Percentiles rank a stretch among this genome's conserved stretches.
phyloP scores from a whole-genome alignment of 768 basidiomycete species.

The Mycena maculata region DNA sequence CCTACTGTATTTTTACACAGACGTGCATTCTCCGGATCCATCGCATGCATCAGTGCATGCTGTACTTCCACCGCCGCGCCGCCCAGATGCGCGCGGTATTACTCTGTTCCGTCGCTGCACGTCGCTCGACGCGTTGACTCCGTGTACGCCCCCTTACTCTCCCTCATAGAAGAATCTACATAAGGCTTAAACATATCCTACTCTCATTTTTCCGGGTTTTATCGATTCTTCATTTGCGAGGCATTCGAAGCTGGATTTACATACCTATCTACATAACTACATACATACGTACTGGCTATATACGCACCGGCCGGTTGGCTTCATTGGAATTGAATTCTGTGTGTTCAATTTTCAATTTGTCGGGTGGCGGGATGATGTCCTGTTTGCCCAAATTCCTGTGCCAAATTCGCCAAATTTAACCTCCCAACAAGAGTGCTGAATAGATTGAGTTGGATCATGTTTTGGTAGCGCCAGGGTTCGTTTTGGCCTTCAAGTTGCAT shows the following conservation, averaged over 20 bases:
- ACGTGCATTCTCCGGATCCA: too few relatives aligned
- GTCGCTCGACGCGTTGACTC: constrained; percentile 17
- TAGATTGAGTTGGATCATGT: too few relatives aligned
- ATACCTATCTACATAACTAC: constrained; percentile 3
- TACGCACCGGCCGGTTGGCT: too few relatives aligned
- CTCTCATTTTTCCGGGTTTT: constrained; percentile 13
- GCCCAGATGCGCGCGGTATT: constrained; percentile 4
- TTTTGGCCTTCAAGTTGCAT: too few relatives aligned
- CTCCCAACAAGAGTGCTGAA: too few relatives aligned
- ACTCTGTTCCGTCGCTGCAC: background rate
- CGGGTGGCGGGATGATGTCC: too few relatives aligned
- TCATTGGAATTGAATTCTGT: background rate
- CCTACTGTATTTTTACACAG: constrained; percentile 30
- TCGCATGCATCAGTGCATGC: background rate
- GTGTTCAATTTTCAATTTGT: background rate
- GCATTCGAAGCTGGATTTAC: constrained; percentile 21
- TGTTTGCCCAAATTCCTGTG: too few relatives aligned
- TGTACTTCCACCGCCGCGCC: constrained; percentile 12
- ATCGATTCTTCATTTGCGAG: constrained; percentile 21
- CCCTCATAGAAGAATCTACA: constrained; percentile 19
- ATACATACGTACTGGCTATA: background rate
- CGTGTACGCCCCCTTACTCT: background rate
- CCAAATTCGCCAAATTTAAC: too few relatives aligned
- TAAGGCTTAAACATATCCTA: background rate
- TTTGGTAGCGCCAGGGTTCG: too few relatives aligned